These are phyloP conservation scores for Pezicula neosporulosa DNA, from an alignment of 2,329 filamentous ascomycete species.

Conservation along the genomic window DNA sequence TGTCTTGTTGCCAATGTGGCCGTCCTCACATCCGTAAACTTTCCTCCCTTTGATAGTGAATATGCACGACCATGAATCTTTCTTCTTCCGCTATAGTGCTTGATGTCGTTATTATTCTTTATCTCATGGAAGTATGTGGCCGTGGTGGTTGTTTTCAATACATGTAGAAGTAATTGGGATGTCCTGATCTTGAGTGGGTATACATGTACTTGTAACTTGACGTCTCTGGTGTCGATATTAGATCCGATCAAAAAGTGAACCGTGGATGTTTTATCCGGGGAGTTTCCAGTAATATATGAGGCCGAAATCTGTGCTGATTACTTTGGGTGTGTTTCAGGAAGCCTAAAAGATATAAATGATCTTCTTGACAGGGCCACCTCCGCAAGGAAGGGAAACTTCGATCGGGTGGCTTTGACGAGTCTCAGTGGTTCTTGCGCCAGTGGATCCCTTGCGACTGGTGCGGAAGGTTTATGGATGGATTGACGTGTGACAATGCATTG, in stretches of 20 bases:
- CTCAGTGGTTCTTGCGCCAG: constrained; percentile 15
- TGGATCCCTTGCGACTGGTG: not conserved
- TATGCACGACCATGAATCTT: no score
- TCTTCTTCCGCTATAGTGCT: not conserved
- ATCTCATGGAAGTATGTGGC: not conserved
- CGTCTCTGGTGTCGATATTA: not conserved
- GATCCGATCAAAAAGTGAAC: not conserved
- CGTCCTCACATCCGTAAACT: no score
- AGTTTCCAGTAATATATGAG: constrained; percentile 18
- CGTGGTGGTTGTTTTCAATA: not conserved
- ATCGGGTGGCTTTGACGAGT: constrained; percentile 21
- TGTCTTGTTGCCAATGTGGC: no score
- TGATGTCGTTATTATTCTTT: not conserved
- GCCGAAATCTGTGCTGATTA: constrained; percentile 19
- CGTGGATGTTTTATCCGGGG: not conserved
- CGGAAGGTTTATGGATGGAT: constrained; percentile 19
- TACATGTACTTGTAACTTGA: not conserved
- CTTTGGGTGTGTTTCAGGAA: constrained; percentile 22
- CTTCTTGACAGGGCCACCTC: constrained; percentile 16
- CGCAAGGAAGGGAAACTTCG: constrained; percentile 15
- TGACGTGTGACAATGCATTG: constrained; percentile 29
- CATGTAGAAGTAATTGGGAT: not conserved
- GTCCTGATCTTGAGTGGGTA: not conserved
- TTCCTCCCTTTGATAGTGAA: no score
- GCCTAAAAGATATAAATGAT: constrained; percentile 17